These are phyloP conservation scores for Vitis hybrid DNA, from an alignment of 177 flowering plant genomes.

Conservation along the genomic window DNA sequence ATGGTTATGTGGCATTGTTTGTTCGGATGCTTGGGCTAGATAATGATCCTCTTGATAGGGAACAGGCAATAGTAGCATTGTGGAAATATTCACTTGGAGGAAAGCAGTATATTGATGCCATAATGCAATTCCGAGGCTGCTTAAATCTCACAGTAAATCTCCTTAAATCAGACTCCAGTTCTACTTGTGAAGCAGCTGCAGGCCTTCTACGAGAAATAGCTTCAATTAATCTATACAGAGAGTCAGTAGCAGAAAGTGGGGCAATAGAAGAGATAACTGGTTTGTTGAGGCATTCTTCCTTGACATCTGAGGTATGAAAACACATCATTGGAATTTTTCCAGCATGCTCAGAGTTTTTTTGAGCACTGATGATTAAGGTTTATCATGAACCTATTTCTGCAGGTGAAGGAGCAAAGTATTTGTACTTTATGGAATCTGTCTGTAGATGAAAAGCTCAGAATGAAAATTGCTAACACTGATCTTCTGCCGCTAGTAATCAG, in stretches of 20 bases:
- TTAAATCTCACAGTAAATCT: conserved; percentile 67
- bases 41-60: conserved; percentile 79
- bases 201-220: conserved; percentile 72
- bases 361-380: conserved; percentile 3
- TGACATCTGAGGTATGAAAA: conserved; percentile 54
- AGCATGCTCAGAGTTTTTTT: background rate
- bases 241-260: conserved; percentile 69
- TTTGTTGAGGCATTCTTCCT: conserved; percentile 53
- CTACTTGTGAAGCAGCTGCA: conserved; percentile 84
- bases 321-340: conserved; percentile 7
- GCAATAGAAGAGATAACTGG: conserved; percentile 77
- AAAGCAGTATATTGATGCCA: conserved; percentile 60
- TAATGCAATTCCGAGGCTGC: conserved; percentile 73
- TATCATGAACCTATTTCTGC: conserved; percentile 23
- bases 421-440: conserved; percentile 85
- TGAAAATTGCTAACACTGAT: conserved; percentile 54
- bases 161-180: conserved; percentile 21
- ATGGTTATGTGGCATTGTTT: conserved; percentile 66
- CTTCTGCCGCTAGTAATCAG: conserved; percentile 59
- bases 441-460: conserved; percentile 64
- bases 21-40: conserved; percentile 87
- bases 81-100: conserved; percentile 88
- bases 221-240: conserved; percentile 55
- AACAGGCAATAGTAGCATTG: conserved; percentile 68
- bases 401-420: conserved; percentile 87